phyloP scores from a whole-genome alignment of 2,329 filamentous ascomycete species.

The Thelonectria rubi region DNA sequence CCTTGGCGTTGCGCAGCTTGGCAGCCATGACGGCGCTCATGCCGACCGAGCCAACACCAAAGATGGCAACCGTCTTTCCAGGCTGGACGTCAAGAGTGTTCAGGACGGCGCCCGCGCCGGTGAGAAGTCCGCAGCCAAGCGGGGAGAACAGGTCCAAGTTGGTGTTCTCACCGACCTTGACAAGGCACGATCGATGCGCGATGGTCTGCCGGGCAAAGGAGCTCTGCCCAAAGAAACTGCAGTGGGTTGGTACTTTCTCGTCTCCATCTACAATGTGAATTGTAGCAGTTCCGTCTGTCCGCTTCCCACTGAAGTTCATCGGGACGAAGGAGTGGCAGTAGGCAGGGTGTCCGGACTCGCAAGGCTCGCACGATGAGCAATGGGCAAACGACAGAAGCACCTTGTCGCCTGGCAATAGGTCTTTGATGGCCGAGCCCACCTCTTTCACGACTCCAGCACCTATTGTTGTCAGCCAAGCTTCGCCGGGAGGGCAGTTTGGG shows the following conservation, averaged over 20 bases:
- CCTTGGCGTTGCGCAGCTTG: conserved; percentile 12
- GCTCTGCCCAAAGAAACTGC: conserved; percentile 48
- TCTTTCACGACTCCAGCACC: conserved; percentile 19
- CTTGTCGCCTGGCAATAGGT: conserved; percentile 14
- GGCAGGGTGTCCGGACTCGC: conserved; percentile 18
- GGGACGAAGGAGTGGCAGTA: conserved; percentile 21
- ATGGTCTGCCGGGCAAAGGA: conserved; percentile 46
- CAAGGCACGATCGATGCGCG: conserved; percentile 42
- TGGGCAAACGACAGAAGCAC: conserved; percentile 21
- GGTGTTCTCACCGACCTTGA: conserved; percentile 39
- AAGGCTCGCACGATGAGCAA: conserved; percentile 10
- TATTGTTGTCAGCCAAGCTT: not conserved
- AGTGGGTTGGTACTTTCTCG: conserved; percentile 18
- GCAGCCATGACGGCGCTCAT: conserved; percentile 24
- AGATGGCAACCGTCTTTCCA: conserved; percentile 44
- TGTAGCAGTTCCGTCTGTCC: conserved; percentile 6
- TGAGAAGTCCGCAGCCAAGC: conserved; percentile 49
- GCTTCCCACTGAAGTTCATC: conserved; percentile 16
- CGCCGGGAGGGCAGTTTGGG: not conserved
- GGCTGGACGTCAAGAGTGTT: conserved; percentile 42
- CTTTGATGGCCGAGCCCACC: conserved; percentile 15
- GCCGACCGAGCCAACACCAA: conserved; percentile 28
- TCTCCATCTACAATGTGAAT: not conserved
- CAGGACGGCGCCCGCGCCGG: conserved; percentile 47
- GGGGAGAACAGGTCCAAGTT: conserved; percentile 45